These are phyloP conservation scores for Ocimum tenuiflorum DNA, from an alignment of 257 asterid species.

Conservation along the genomic window DNA sequence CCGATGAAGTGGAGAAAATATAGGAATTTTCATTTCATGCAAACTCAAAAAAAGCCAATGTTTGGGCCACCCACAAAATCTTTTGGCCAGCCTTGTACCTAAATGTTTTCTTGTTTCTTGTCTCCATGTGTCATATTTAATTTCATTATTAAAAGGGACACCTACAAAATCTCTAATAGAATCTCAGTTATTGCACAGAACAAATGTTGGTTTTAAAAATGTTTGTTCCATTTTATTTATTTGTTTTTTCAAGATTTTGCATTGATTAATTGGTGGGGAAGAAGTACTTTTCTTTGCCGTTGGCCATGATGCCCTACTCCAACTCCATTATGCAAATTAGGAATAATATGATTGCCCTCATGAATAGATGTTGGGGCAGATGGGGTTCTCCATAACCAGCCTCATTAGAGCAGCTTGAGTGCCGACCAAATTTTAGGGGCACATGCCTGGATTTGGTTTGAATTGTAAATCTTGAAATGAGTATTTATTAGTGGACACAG, in stretches of 20 bases:
- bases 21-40: slow-evolving; percentile 1
- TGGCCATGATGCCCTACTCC: slow-evolving; percentile 22
- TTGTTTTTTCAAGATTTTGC: neutral
- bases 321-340: slow-evolving; percentile 14
- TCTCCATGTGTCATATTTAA: slow-evolving; percentile 19
- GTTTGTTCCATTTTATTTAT: neutral
- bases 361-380: slow-evolving; percentile 24
- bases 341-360: slow-evolving; percentile 26
- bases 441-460: neutral
- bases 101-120: slow-evolving; percentile 25
- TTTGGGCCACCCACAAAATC: slow-evolving; percentile 36
- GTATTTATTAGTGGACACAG: too few relatives aligned
- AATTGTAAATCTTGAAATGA: neutral
- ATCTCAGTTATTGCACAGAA: slow-evolving; percentile 18
- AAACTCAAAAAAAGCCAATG: slow-evolving; percentile 16
- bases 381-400: slow-evolving; percentile 14
- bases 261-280: slow-evolving; percentile 9
- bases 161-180: slow-evolving; percentile 20
- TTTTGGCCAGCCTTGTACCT: slow-evolving; percentile 31
- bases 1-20: neutral
- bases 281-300: neutral
- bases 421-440: slow-evolving; percentile 10
- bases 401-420: slow-evolving; percentile 14
- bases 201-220: slow-evolving; percentile 13
- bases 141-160: slow-evolving; percentile 23